These are phyloP conservation scores for Botrytis aclada DNA, from an alignment of 2,329 filamentous ascomycete species.

Conservation along the genomic window DNA sequence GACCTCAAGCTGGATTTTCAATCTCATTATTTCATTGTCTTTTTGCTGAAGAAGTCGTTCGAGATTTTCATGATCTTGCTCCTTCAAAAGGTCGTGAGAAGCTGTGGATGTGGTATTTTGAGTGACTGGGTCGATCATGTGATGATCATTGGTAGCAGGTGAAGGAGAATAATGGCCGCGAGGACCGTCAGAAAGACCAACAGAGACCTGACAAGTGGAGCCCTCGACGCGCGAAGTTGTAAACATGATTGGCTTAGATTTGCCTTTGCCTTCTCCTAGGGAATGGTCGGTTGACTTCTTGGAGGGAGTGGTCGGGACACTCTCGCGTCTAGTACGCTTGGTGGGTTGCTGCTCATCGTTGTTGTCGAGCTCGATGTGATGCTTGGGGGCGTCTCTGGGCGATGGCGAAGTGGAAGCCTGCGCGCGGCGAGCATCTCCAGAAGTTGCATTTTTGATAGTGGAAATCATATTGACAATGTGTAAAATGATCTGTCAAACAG, in stretches of 20 bases:
- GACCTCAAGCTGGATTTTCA: not conserved
- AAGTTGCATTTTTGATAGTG: not conserved
- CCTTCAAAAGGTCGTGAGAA: rapidly evolving
- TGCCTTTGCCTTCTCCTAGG: not conserved
- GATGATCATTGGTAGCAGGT: not conserved
- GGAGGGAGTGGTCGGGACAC: too few species aligned
- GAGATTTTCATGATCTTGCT: not conserved
- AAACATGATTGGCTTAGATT: not conserved
- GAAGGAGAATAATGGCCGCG: not conserved
- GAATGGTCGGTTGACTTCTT: not conserved
- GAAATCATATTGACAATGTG: not conserved
- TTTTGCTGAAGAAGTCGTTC: not conserved
- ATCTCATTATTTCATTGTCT: not conserved
- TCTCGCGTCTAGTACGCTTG: not conserved
- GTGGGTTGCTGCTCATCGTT: not conserved
- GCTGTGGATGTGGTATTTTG: not conserved
- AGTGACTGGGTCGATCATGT: not conserved
- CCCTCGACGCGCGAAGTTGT: not conserved
- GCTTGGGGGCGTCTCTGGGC: not conserved
- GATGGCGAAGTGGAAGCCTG: not conserved
- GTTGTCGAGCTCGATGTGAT: not conserved
- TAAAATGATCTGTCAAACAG: not conserved
- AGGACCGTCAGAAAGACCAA: too few species aligned
- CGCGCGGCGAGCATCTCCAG: not conserved
- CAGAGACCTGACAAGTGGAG: not conserved